Evolutionary conservation across 768 basidiomycete species (phyloP).

Genomic region (Lentinula lateritia): DNA sequence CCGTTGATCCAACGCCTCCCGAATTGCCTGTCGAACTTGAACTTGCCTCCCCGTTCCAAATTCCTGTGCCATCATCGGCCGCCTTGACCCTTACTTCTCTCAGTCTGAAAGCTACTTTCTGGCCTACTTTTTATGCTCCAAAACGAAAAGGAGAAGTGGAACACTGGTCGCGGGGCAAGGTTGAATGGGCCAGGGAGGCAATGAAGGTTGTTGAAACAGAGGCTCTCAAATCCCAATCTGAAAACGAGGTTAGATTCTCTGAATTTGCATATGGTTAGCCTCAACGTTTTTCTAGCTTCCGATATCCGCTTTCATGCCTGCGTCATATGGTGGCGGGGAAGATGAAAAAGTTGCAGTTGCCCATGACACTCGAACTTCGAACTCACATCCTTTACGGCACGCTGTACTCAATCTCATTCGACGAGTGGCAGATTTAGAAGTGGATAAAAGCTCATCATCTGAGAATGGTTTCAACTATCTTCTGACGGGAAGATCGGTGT

Average conservation of each 20-base stretch:
- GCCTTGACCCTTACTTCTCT: constrained; percentile 68
- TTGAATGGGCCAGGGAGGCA: constrained; percentile 73
- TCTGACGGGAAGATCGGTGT: constrained; percentile 76
- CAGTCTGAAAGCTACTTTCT: constrained; percentile 61
- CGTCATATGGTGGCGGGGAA: constrained; percentile 31
- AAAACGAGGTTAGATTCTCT: constrained; percentile 52
- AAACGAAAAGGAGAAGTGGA: constrained; percentile 62
- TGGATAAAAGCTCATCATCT: neutral
- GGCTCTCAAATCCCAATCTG: constrained; percentile 38
- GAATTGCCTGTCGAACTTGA: constrained; percentile 41
- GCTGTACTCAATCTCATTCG: constrained; percentile 75
- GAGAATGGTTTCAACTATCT: constrained; percentile 75
- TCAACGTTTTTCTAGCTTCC: constrained; percentile 47
- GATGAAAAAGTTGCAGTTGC: constrained; percentile 28
- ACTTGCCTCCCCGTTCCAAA: constrained; percentile 47
- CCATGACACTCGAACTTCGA: constrained; percentile 65
- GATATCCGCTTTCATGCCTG: constrained; percentile 66
- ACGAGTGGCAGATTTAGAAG: constrained; percentile 45
- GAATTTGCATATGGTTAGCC: neutral
- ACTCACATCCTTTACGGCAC: constrained; percentile 78
- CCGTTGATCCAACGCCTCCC: constrained; percentile 32
- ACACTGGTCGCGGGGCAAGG: constrained; percentile 59
- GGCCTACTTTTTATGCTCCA: constrained; percentile 81
- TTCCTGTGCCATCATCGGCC: constrained; percentile 58
- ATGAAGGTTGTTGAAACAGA: constrained; percentile 46